Conservation (phyloP, 768 basidiomycete genomes). For the Tricholoma flavovirens region DNA sequence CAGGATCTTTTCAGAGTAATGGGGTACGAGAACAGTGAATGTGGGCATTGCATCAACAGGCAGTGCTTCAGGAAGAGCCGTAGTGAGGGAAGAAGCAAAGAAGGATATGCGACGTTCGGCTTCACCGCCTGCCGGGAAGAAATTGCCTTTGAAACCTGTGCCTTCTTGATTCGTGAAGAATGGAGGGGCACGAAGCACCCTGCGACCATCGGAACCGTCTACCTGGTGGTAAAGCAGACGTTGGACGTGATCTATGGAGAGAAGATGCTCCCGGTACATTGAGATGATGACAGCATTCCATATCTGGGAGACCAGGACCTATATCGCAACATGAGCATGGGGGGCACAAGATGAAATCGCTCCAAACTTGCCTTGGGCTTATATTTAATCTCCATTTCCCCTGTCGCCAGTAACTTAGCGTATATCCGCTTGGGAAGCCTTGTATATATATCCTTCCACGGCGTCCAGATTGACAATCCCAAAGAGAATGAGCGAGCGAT, state of each 20-base stretch:
- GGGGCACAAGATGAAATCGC: not conserved
- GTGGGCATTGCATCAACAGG: conserved; percentile 99
- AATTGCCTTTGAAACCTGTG: conserved; percentile 65
- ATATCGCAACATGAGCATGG: conserved; percentile 1
- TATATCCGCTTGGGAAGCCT: conserved; percentile 97
- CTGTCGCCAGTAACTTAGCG: conserved; percentile 92
- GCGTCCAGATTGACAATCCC: conserved; percentile 97
- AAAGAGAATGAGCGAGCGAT: conserved; percentile 86
- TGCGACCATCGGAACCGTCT: conserved; percentile 81
- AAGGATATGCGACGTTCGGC: conserved; percentile 98
- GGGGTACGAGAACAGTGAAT: conserved; percentile 98
- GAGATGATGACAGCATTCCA: conserved; percentile 99
- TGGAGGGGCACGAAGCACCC: conserved; percentile 91
- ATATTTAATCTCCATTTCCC: conserved; percentile 99
- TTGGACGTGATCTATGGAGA: conserved; percentile 98
- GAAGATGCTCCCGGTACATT: conserved; percentile 98
- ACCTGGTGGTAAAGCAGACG: conserved; percentile 96
- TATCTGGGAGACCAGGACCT: conserved; percentile 95
- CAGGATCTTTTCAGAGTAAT: conserved; percentile 98
- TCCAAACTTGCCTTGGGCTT: conserved; percentile 76
- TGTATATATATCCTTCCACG: conserved; percentile 97
- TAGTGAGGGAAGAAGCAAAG: conserved; percentile 97
- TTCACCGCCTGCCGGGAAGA: conserved; percentile 92
- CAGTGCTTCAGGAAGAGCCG: conserved; percentile 89
- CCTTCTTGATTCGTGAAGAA: conserved; percentile 95